Evolutionary conservation across 2,329 filamentous ascomycete genomes (phyloP).

Genomic region (Colletotrichum sp.): DNA sequence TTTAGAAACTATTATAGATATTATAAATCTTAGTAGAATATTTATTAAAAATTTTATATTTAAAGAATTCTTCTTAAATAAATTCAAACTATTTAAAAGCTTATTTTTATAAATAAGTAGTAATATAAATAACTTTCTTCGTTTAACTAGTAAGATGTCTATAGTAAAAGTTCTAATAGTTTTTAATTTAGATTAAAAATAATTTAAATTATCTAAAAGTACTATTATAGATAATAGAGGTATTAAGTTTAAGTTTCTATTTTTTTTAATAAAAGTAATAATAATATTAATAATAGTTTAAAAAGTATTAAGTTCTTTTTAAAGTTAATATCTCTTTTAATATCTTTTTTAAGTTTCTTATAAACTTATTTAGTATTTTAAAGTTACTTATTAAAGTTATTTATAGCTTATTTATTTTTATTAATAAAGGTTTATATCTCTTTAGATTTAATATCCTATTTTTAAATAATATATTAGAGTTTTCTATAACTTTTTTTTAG

Average conservation of each 20-base stretch:
- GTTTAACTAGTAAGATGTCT: not conserved
- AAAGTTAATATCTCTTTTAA: no score
- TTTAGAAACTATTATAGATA: not conserved
- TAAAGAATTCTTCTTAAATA: not conserved
- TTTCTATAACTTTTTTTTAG: no score
- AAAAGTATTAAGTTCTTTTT: no score
- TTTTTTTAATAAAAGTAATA: fast-evolving
- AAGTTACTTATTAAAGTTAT: no score
- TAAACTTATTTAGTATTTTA: no score
- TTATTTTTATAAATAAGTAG: not conserved
- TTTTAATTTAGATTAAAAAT: not conserved
- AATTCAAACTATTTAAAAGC: not conserved
- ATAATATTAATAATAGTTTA: no score
- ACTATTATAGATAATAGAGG: not conserved
- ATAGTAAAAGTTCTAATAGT: not conserved
- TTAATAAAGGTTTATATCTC: no score
- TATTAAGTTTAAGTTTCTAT: no score
- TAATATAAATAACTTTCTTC: not conserved
- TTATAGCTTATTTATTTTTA: no score
- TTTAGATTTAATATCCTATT: no score
- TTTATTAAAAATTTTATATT: not conserved
- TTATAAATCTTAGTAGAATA: not conserved
- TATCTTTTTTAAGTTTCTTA: no score
- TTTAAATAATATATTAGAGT: no score
- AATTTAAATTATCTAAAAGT: fast-evolving